A percentile compares a stretch with the other conserved stretches of the same genome.
These are phyloP conservation scores for Ettlia oleoabundans DNA, from an alignment of 139 green algal genomes.

Conservation along the genomic window DNA sequence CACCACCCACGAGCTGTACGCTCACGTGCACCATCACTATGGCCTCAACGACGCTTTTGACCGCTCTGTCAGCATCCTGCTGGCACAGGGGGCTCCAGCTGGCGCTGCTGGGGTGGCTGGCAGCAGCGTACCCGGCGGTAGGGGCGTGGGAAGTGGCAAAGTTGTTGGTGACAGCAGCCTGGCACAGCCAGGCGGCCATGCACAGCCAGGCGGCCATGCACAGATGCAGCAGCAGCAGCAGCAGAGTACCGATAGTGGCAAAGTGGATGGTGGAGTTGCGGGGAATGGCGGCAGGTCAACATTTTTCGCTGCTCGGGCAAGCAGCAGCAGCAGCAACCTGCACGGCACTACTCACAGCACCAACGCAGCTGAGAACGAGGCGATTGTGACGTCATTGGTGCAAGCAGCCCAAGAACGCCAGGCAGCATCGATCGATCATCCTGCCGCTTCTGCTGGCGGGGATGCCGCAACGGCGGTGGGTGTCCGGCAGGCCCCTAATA, in stretches of 20 bases:
- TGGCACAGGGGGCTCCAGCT: slow-evolving; percentile 26
- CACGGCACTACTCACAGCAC: background rate
- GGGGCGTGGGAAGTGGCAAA: background rate
- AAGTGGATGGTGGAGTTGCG: no score
- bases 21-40: slow-evolving; percentile 60
- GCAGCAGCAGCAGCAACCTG: no score
- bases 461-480: no score
- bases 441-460: no score
- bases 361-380: background rate
- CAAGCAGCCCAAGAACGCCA: background rate
- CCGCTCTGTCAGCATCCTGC: slow-evolving; percentile 62
- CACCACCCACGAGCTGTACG: slow-evolving; percentile 45
- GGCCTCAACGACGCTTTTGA: slow-evolving; percentile 87
- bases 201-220: background rate
- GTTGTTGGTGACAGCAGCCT: background rate
- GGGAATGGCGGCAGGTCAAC: no score
- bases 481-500: no score
- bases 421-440: background rate
- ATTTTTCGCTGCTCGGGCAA: no score
- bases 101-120: background rate
- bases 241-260: no score
- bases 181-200: background rate
- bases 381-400: background rate
- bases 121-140: slow-evolving; percentile 8
- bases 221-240: background rate